phyloP scores from a whole-genome alignment of 2,329 filamentous ascomycete genomes.

The Fusarium neocosmosporiellum region DNA sequence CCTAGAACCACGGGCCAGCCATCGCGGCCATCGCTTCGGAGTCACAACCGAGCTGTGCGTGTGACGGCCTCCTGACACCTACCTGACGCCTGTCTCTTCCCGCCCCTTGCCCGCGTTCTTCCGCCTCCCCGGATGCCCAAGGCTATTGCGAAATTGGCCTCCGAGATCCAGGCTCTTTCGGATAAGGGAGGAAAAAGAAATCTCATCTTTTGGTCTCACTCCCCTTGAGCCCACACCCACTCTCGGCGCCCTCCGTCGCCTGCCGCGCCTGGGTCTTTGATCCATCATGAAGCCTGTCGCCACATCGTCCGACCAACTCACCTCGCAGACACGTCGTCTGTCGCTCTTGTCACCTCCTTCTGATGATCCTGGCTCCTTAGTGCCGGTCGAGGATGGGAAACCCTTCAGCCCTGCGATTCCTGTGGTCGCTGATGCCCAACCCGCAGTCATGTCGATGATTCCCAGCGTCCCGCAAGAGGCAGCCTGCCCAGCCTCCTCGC shows the following conservation, averaged over 20 bases:
- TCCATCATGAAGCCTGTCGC: slow-evolving; percentile 40
- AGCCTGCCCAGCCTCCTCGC: slow-evolving; percentile 12
- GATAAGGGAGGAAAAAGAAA: slow-evolving; percentile 1
- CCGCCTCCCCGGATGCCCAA: slow-evolving; percentile 17
- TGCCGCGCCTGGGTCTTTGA: slow-evolving; percentile 31
- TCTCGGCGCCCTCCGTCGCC: slow-evolving; percentile 22
- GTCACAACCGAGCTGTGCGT: slow-evolving; percentile 32
- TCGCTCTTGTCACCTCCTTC: slow-evolving; percentile 37
- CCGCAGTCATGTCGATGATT: slow-evolving; percentile 18
- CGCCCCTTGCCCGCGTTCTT: slow-evolving; percentile 18
- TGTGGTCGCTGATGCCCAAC: slow-evolving; percentile 47
- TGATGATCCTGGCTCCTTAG: slow-evolving; percentile 26
- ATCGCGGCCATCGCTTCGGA: slow-evolving; percentile 26
- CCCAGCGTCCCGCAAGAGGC: slow-evolving; percentile 20
- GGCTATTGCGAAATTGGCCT: slow-evolving; percentile 9
- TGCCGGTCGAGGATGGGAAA: slow-evolving; percentile 21
- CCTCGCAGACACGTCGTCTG: slow-evolving; percentile 49
- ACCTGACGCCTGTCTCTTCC: slow-evolving; percentile 23
- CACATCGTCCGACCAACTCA: slow-evolving; percentile 48
- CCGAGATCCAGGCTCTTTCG: slow-evolving; percentile 1
- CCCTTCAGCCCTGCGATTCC: slow-evolving; percentile 35
- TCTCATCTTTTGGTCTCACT: slow-evolving; percentile 24
- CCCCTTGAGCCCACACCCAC: slow-evolving; percentile 27
- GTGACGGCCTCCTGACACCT: slow-evolving; percentile 31
- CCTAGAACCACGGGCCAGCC: slow-evolving; percentile 23